Evolutionary conservation across 371 early-diverging fungal genomes (phyloP).

Genomic region (Mortierella sp.): DNA sequence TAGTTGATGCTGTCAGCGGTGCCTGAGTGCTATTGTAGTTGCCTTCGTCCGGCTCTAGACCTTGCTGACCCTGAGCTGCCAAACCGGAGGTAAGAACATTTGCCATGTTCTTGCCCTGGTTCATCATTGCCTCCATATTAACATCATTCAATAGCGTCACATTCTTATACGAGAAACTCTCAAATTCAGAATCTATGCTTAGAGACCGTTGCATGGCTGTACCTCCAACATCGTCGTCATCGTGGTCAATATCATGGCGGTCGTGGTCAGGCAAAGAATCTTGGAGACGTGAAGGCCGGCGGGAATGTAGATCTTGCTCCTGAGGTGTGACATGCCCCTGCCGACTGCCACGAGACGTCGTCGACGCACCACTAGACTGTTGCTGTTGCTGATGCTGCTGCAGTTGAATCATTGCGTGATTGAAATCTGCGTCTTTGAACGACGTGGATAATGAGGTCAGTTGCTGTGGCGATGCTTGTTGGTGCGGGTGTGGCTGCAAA

Average conservation of each 20-base stretch:
- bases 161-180: slow-evolving; percentile 72
- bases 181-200: slow-evolving; percentile 64
- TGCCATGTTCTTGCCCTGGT: slow-evolving; percentile 24
- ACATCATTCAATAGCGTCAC: slow-evolving; percentile 58
- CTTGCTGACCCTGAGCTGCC: slow-evolving; percentile 9
- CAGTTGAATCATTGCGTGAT: slow-evolving; percentile 4
- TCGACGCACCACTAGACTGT: not conserved
- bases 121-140: slow-evolving; percentile 56
- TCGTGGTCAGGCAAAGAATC: slow-evolving; percentile 4
- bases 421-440: slow-evolving; percentile 9
- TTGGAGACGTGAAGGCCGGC: slow-evolving; percentile 25
- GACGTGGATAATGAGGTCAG: not conserved
- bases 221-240: slow-evolving; percentile 9
- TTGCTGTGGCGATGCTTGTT: slow-evolving; percentile 4
- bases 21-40: not conserved
- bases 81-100: not conserved
- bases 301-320: slow-evolving; percentile 10
- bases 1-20: not conserved
- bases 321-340: not conserved
- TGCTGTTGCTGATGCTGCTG: slow-evolving; percentile 14
- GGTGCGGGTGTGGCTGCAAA: slow-evolving; percentile 14
- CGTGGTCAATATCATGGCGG: slow-evolving; percentile 15
- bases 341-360: not conserved
- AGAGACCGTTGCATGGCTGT: slow-evolving; percentile 42
- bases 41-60: not conserved